Evolutionary conservation across 495 filamentous ascomycete species (phyloP).

Genomic region (Cudoniella acicularis): DNA sequence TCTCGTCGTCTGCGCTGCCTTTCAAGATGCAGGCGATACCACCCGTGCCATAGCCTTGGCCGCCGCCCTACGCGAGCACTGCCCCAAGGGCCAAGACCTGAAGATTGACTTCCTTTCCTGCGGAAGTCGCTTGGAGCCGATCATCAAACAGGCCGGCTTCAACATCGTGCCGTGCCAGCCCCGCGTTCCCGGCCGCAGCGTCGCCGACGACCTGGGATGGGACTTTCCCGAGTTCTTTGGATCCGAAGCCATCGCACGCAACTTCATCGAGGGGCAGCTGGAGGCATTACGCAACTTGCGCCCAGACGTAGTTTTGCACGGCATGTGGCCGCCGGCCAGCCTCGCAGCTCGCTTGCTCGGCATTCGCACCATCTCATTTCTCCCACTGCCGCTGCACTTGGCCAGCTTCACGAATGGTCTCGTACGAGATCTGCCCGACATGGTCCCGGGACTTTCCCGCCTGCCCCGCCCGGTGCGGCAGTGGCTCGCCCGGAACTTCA

Average conservation of each 20-base stretch:
- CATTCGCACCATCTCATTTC: background rate
- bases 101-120: constrained; percentile 1
- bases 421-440: background rate
- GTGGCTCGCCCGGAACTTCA: background rate
- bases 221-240: background rate
- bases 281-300: background rate
- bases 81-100: background rate
- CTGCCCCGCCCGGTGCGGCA: background rate
- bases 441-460: background rate
- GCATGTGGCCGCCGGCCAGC: background rate
- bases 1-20: background rate
- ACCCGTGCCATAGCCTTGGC: background rate
- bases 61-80: background rate
- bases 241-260: background rate
- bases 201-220: constrained; percentile 1
- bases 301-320: constrained; percentile 1
- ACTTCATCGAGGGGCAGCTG: constrained; percentile 2
- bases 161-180: background rate
- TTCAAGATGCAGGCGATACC: background rate
- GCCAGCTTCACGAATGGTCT: background rate
- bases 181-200: background rate
- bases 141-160: background rate
- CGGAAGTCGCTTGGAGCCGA: background rate
- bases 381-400: background rate
- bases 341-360: background rate